Conservation (phyloP, 73 alveolate genomes). For the Blepharisma japonicum region DNA sequence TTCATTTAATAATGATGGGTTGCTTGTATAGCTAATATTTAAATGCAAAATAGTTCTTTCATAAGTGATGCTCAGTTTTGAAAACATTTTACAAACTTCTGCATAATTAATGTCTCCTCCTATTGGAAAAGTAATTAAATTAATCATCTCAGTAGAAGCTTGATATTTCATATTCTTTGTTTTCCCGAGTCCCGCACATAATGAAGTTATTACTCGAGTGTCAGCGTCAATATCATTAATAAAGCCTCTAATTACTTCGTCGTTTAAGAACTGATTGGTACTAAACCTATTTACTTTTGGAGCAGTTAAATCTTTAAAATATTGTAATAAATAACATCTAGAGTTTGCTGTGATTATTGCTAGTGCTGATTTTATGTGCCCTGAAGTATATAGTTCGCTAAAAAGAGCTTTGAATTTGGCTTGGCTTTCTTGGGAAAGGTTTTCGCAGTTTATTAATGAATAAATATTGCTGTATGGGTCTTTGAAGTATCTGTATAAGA, state of each 20-base stretch:
- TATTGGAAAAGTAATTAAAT: no score
- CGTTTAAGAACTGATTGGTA: background rate
- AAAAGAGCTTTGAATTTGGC: background rate
- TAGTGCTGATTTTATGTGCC: no score
- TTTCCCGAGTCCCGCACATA: conserved; percentile 8
- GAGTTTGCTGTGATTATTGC: no score
- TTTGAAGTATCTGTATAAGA: conserved; percentile 13
- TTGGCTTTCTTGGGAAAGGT: background rate
- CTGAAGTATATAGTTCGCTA: no score
- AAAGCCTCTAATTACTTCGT: background rate
- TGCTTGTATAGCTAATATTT: background rate
- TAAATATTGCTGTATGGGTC: background rate
- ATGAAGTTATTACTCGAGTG: background rate
- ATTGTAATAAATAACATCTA: no score
- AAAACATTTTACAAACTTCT: no score
- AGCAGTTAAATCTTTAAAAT: no score
- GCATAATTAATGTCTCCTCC: no score
- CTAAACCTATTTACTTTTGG: background rate
- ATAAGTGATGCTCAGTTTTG: no score
- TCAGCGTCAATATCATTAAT: background rate
- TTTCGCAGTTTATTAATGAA: background rate
- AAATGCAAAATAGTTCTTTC: background rate
- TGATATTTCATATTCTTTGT: background rate
- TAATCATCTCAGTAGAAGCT: background rate
- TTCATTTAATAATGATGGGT: background rate